Evolutionary conservation across 805 yeast genomes (phyloP), one percentile per base, ranked within the genome.

Genomic region (Lachancea sp.): DNA sequence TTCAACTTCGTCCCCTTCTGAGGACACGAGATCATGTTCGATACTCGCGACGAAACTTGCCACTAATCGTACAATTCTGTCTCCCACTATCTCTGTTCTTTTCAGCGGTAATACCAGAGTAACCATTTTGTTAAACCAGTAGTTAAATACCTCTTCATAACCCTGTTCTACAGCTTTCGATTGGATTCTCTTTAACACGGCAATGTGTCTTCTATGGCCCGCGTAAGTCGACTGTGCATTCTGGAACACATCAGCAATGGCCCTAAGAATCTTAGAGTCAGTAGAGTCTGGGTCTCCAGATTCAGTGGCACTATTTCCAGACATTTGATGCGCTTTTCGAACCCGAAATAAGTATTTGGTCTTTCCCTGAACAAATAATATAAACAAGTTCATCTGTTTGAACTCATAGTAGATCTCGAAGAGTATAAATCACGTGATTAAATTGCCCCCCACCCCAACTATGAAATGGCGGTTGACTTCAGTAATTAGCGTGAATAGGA

Each of bases 141-240:
- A 64, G 48, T 74, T 72, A 58, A 89, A 90, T 17, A 71, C 69
- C 22, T 75, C 80, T 44, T 75, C 79, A 34, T 66, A 60, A 1
- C 68, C 77, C 25, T 78, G 61, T 5, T 69, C 69, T 8, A 67
- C 58, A 1, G 92, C 75, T 48, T 75, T 72, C 12, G 64, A 49
- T 42, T 80, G 83, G 12, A 85, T 64, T 33, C 73, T 71, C 53
- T 72, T 74, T 54, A 88, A 55, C 5, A 83, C 71, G 8, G 78
- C 74, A 5, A 80, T 75, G 43, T 84, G 79, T 54, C 83, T 83
- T 34, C 84, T 69, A 59, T 88, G 96, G 2, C 89, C 81, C 0
- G 89, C 80, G 23, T 80, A 69, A 2, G 85, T 71, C 17, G 63
- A 47, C 54, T 88, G 97, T 0, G 92, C 84, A 42, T 81, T 90